Conservation (phyloP, 306 rosid genomes). For the Clitoria ternatea region DNA sequence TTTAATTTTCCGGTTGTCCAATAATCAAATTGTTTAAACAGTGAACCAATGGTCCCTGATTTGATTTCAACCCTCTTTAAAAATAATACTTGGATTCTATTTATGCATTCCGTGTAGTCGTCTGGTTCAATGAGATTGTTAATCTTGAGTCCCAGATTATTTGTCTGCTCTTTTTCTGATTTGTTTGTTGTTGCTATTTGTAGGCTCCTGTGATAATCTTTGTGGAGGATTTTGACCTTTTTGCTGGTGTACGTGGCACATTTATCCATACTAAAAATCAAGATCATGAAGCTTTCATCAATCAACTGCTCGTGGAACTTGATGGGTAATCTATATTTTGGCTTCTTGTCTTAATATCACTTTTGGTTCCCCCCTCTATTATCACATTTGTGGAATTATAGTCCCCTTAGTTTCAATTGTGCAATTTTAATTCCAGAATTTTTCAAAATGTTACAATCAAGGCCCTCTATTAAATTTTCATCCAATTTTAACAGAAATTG, state of each 20-base stretch:
- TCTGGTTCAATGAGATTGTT: constrained; percentile 7
- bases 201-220: constrained; percentile 97
- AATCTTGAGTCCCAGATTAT: constrained; percentile 16
- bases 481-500: too few relatives aligned
- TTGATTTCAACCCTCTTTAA: not conserved
- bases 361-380: too few relatives aligned
- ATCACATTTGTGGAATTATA: too few relatives aligned
- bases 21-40: constrained; percentile 12
- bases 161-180: constrained; percentile 24
- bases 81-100: constrained; percentile 6
- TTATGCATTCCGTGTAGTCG: not conserved
- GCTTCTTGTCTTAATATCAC: too few relatives aligned
- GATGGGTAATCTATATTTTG: constrained; percentile 72
- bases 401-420: too few relatives aligned
- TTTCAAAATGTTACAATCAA: too few relatives aligned
- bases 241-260: constrained; percentile 98
- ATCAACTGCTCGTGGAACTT: constrained; percentile 98
- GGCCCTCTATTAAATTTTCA: too few relatives aligned
- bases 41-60: not conserved
- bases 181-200: constrained; percentile 27
- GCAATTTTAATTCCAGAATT: too few relatives aligned
- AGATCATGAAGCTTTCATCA: constrained; percentile 95
- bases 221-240: constrained; percentile 96
- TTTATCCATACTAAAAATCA: constrained; percentile 86
- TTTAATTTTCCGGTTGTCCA: constrained; percentile 8